Base-by-base conservation (phyloP, 2,329 filamentous ascomycete species). In the Zymoseptoria pseudotritici region DNA sequence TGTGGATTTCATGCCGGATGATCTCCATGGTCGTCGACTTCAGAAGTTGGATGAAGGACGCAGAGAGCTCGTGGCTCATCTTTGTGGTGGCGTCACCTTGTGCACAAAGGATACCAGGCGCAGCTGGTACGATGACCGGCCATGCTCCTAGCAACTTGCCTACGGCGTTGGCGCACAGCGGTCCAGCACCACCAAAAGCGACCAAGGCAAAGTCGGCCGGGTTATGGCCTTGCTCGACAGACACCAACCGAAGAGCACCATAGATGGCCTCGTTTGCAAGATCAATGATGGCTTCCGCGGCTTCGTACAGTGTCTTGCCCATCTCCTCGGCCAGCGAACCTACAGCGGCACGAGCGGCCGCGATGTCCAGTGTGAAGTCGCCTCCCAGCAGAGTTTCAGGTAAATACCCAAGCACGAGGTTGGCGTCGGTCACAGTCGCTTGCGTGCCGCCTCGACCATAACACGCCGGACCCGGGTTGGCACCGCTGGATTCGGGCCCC, bases 231-330 rank as follows among this genome's bases (percentile, higher is more conserved):
- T 64, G 64, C 55, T 69, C 66, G 11, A 69, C 65, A 22, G 66
- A 69, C 5, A 69, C 66, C 13, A 69, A 60, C 36, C 66, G 65
- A 3, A 69, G 58, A 19, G 66, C 66, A 20, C 65, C 66, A 51
- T 69, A 69, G 55, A 69, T 67, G 11, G 66, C 64, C 54, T 69
- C 64, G 54, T 67, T 69, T 19, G 66, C 65, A 10, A 69, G 64
- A 55, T 69, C 65, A 31, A 69, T 63, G 31, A 69, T 67, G 6
- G 65, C 65, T 52, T 69, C 66, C 3, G 66, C 66, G 20, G 66
- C 61, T 56, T 69, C 66, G 31, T 61, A 64, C 29, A 69, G 51
- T 5, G 61, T 64, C 56, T 69, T 69, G 52, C 65, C 66, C 66
- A 69, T 69, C 55, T 66, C 61, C 31, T 67, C 60, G 5, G 66